Evolutionary conservation across 768 basidiomycete genomes (phyloP).

Genomic region (Leccinum subgranulosum): DNA sequence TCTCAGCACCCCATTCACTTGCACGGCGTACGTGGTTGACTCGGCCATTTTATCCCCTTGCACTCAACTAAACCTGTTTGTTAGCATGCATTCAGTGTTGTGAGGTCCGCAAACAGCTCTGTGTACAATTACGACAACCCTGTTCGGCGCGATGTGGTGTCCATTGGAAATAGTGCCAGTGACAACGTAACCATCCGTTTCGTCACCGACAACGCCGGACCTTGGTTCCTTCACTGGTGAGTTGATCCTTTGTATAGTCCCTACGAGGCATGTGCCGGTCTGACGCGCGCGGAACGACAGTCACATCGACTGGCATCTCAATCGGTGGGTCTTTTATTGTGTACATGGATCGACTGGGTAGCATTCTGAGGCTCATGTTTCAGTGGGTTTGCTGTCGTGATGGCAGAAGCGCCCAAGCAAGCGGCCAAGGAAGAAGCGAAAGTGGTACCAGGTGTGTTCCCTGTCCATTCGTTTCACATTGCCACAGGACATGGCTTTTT

Average conservation of each 20-base stretch:
- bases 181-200: conserved; percentile 58
- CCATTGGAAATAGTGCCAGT: conserved; percentile 21
- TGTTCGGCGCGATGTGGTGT: conserved; percentile 34
- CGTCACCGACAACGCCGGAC: conserved; percentile 63
- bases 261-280: neutral
- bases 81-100: conserved; percentile 38
- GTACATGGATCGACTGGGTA: neutral
- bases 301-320: conserved; percentile 32
- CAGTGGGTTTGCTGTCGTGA: conserved; percentile 29
- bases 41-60: neutral
- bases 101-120: conserved; percentile 29
- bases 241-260: neutral
- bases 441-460: conserved; percentile 21
- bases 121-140: conserved; percentile 37
- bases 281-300: conserved; percentile 10
- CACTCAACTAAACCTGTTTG: neutral
- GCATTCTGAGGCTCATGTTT: neutral
- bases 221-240: conserved; percentile 52
- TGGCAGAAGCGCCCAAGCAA: conserved; percentile 22
- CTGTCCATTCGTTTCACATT: neutral
- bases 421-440: conserved; percentile 7
- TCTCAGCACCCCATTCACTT: conserved; percentile 40
- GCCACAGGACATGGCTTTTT: neutral
- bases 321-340: conserved; percentile 14
- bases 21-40: conserved; percentile 35